Percentiles rank a stretch among this genome's conserved stretches.
Conservation (phyloP, 805 yeast genomes). For the Peterozyma toletana region DNA sequence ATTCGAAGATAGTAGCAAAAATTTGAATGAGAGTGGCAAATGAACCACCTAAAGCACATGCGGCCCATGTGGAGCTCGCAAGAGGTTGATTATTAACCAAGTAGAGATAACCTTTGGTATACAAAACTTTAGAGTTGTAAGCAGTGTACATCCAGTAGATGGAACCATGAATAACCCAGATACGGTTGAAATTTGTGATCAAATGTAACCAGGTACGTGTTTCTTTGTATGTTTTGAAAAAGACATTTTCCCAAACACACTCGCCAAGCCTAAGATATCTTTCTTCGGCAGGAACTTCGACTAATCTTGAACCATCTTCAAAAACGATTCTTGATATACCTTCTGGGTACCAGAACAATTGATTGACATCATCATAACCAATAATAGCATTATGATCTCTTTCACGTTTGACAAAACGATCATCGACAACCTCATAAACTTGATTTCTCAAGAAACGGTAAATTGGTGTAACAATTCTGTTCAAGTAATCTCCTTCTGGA, state of each 20-base stretch:
- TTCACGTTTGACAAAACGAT: conserved; percentile 80
- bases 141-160: conserved; percentile 94
- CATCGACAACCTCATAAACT: conserved; percentile 75
- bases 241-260: conserved; percentile 84
- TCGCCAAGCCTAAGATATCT: conserved; percentile 88
- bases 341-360: conserved; percentile 98
- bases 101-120: conserved; percentile 83
- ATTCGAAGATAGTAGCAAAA: conserved; percentile 82
- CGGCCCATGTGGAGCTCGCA: conserved; percentile 87
- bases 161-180: conserved; percentile 91
- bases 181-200: conserved; percentile 93
- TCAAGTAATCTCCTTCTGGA: conserved; percentile 86
- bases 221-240: conserved; percentile 94
- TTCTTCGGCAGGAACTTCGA: conserved; percentile 84
- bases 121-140: conserved; percentile 85
- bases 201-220: conserved; percentile 96
- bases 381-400: conserved; percentile 73
- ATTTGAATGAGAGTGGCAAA: conserved; percentile 79
- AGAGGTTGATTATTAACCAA: conserved; percentile 80
- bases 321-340: conserved; percentile 90
- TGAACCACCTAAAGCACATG: conserved; percentile 88
- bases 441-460: conserved; percentile 75
- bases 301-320: conserved; percentile 87
- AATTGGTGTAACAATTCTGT: conserved; percentile 87
- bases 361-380: conserved; percentile 98